Evolutionary conservation across 2,329 filamentous ascomycete species (phyloP).

Genomic region (Aspergillus carbonarius): DNA sequence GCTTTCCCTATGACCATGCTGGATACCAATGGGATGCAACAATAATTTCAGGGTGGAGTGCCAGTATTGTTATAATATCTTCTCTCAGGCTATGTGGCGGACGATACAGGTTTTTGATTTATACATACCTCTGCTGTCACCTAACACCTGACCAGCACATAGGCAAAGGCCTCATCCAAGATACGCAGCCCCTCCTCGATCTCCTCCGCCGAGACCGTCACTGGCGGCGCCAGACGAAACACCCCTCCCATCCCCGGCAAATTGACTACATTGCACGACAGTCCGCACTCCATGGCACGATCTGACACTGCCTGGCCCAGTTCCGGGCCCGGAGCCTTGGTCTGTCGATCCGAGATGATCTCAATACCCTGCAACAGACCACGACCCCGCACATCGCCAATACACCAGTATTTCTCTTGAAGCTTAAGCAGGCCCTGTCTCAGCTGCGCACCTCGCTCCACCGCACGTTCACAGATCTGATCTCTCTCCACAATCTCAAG

Average conservation of each 20-base stretch:
- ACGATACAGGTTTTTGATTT: too few relatives aligned
- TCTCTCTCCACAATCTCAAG: slow-evolving; percentile 62
- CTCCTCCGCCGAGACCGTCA: slow-evolving; percentile 55
- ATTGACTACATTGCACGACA: slow-evolving; percentile 59
- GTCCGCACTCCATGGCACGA: slow-evolving; percentile 51
- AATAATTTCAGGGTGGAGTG: too few relatives aligned
- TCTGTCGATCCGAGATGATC: slow-evolving; percentile 53
- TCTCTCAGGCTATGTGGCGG: too few relatives aligned
- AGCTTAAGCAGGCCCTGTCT: slow-evolving; percentile 49
- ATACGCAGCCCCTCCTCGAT: slow-evolving; percentile 54
- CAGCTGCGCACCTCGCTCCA: slow-evolving; percentile 47
- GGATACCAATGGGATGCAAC: background rate
- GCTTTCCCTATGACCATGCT: slow-evolving; percentile 19
- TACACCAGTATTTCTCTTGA: slow-evolving; percentile 56
- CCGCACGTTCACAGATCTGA: slow-evolving; percentile 49
- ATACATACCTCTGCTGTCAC: too few relatives aligned
- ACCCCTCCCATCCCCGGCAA: slow-evolving; percentile 57
- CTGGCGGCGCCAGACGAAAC: slow-evolving; percentile 61
- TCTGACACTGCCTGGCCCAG: slow-evolving; percentile 51
- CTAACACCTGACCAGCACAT: slow-evolving; percentile 31
- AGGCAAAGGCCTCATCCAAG: slow-evolving; percentile 56
- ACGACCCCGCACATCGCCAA: slow-evolving; percentile 61
- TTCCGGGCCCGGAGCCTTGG: slow-evolving; percentile 49
- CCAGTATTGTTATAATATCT: background rate
- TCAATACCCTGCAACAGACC: slow-evolving; percentile 61